Evolutionary conservation across 2,329 filamentous ascomycete species (phyloP).

Genomic region (Apiospora kogelbergensis): DNA sequence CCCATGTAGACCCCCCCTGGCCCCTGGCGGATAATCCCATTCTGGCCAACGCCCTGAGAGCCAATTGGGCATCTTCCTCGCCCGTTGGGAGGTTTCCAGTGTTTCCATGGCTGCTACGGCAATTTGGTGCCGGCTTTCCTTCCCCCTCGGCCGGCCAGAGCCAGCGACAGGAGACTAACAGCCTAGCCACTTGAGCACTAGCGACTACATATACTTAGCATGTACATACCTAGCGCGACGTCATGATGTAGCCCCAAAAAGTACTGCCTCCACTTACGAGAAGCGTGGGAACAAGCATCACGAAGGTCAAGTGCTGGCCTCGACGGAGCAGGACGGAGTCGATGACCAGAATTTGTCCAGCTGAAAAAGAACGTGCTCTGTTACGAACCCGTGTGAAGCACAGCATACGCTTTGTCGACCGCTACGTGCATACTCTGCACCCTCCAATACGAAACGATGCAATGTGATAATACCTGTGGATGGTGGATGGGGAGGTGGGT

Average conservation of each 20-base stretch:
- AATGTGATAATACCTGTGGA: not conserved
- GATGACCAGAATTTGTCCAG: not conserved
- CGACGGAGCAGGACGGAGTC: not conserved
- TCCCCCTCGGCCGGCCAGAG: not conserved
- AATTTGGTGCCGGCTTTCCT: constrained; percentile 1
- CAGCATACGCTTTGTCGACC: not conserved
- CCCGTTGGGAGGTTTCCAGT: not conserved
- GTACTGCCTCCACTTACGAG: not conserved
- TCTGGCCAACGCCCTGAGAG: not conserved
- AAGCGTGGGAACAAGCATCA: constrained; percentile 1
- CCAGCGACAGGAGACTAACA: not conserved
- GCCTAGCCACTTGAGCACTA: not conserved
- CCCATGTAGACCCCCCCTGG: not conserved
- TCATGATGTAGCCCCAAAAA: not conserved
- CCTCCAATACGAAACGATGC: not conserved
- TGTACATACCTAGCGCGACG: not conserved
- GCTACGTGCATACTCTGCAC: not conserved
- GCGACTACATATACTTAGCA: not conserved
- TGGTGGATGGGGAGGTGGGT: not conserved
- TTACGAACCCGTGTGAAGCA: not conserved
- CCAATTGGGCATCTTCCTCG: not conserved
- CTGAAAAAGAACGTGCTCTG: not conserved
- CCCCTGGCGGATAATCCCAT: constrained; percentile 5
- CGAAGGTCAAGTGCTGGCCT: not conserved
- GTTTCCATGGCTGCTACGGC: not conserved